Base-by-base conservation (phyloP, 1,139 yeast species). In the Saccharomyces hybrid region DNA sequence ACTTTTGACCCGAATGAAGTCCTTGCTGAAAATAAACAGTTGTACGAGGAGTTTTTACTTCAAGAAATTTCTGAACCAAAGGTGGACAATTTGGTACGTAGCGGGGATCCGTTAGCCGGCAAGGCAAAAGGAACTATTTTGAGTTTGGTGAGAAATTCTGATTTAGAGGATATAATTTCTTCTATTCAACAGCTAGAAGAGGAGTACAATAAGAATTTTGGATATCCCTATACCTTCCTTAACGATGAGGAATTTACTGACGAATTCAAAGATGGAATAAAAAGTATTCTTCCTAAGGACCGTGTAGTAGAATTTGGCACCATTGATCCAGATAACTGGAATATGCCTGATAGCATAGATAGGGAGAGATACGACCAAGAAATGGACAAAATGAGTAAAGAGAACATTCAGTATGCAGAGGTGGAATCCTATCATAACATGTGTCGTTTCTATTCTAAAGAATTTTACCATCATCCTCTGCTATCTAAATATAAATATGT, bases 401-500 rank as follows among this genome's bases (percentile, higher is more conserved):
- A 83, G 5, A 75, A 75, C 1, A 81, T 91, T n/a, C 73, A 87
- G 50, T 90, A 90, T 69, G 97, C 95, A 0, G 81, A 78, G 57
- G 75, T 85, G 31, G 75, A 76, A 57, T 84, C 93, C 0, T 91
- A 91, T 68, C 84, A 95, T 63, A 82, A 83, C 63, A 84, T 84
- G 89, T 84, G 89, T 65, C 78, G 90, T 14, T 86, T 83, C 71
- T 86, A 88, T 63, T 83, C 93, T 1, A 95, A 95, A 1, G 80
- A 75, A 61, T 90, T 89, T 69, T 88, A 79, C 70, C 78, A 82
- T 56, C 95, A 88, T 63, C 83, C 83, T 26, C 70, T 88, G 46
- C 75, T 89, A 56, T 67, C 73, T 48, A 74, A 83, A 54, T 81
- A 83, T 64, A 88, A 86, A 57, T 90, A 87, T 80, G 88, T 88